These are phyloP conservation scores for Przewalskia tangutica DNA, from an alignment of 257 asterid genomes.

Conservation along the genomic window DNA sequence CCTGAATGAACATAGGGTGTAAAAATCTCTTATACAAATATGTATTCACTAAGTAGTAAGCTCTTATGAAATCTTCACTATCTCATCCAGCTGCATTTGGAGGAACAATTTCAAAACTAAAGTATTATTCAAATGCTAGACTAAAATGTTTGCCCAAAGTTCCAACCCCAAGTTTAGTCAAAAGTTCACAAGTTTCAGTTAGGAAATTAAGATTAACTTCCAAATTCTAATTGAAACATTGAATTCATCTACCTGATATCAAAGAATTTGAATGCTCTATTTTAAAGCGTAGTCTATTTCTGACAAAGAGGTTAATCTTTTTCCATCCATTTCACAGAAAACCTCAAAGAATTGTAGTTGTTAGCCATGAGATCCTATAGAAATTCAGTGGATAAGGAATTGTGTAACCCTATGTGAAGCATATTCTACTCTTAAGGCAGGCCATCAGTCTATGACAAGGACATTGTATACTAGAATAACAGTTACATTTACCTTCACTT, in stretches of 20 bases:
- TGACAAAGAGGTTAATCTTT: not conserved
- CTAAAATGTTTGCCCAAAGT: not conserved
- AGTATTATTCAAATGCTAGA: not conserved
- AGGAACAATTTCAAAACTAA: not conserved
- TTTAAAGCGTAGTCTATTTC: not conserved
- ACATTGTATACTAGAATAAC: not conserved
- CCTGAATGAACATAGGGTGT: not conserved
- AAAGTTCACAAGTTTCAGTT: not conserved
- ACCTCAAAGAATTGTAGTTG: not conserved
- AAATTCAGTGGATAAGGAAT: not conserved
- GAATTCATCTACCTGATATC: not conserved
- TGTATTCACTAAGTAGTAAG: not conserved
- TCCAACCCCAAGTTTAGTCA: not conserved
- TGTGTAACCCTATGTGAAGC: not conserved
- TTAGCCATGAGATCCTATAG: not conserved
- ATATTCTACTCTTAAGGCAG: not conserved
- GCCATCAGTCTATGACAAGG: not conserved
- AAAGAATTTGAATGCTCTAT: not conserved
- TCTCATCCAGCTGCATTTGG: not conserved
- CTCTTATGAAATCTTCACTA: not conserved
- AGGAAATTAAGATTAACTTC: not conserved
- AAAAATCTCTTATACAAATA: not conserved
- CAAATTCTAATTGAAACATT: not conserved
- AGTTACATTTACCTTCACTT: conserved; percentile 49
- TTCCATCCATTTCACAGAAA: not conserved